phyloP scores from a whole-genome alignment of 2,329 filamentous ascomycete genomes.

The Trichoderma gracile region DNA sequence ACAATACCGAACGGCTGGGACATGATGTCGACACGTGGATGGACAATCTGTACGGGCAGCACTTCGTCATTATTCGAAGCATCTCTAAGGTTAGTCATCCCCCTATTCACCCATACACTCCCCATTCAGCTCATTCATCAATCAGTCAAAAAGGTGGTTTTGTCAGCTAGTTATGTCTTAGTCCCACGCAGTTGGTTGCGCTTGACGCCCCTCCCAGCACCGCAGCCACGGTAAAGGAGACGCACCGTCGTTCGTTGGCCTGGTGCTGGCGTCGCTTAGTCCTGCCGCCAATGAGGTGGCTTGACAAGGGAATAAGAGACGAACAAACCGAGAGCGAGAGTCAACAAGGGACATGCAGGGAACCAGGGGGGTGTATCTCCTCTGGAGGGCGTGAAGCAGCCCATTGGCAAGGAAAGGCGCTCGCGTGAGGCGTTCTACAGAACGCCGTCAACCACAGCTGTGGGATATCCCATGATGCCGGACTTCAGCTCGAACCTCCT shows the following conservation, averaged over 20 bases:
- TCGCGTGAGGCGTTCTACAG: not conserved
- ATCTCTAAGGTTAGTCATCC: not conserved
- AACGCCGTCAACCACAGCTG: constrained; percentile 9
- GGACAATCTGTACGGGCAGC: too few relatives aligned
- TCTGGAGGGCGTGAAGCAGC: not conserved
- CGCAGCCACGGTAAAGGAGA: constrained; percentile 14
- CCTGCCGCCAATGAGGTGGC: constrained; percentile 11
- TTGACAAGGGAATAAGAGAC: not conserved
- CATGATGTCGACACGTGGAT: too few relatives aligned
- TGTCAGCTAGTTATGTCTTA: not conserved
- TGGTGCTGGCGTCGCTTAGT: not conserved
- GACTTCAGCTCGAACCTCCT: not conserved
- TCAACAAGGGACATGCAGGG: not conserved
- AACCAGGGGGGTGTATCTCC: not conserved
- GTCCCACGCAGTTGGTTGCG: not conserved
- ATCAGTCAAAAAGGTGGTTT: not conserved
- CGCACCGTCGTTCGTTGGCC: constrained; percentile 3
- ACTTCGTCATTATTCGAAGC: not conserved
- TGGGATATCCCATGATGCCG: not conserved
- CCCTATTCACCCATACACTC: not conserved
- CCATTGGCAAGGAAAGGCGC: not conserved
- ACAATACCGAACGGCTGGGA: too few relatives aligned
- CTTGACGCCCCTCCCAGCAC: constrained; percentile 20
- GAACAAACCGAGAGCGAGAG: not conserved
- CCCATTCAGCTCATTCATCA: not conserved